Percentiles rank a stretch among this genome's conserved stretches.
Conservation (phyloP, 2,329 filamentous ascomycete species). For the Samsoniella hepiali region DNA sequence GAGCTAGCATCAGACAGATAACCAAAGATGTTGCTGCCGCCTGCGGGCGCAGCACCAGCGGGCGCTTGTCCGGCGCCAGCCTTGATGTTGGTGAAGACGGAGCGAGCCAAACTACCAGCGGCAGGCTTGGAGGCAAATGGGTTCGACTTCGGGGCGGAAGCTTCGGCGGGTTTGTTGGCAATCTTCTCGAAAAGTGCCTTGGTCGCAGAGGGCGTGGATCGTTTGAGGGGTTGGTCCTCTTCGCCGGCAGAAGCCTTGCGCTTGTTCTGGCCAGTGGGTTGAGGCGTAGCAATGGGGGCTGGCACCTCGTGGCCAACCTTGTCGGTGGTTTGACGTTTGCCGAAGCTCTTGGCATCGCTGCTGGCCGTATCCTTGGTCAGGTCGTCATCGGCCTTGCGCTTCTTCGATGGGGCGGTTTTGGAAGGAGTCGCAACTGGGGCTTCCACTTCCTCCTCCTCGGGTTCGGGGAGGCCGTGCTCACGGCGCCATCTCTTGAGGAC, state of each 20-base stretch:
- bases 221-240: conserved; percentile 48
- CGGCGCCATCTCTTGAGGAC: conserved; percentile 57
- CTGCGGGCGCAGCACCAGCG: conserved; percentile 22
- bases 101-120: conserved; percentile 39
- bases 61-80: conserved; percentile 25
- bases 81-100: conserved; percentile 43
- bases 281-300: conserved; percentile 26
- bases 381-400: conserved; percentile 58
- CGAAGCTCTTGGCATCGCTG: conserved; percentile 36
- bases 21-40: conserved; percentile 53
- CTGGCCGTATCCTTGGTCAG: conserved; percentile 37
- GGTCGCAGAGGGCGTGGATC: conserved; percentile 50
- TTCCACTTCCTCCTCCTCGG: conserved; percentile 43
- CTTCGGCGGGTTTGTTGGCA: conserved; percentile 44
- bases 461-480: conserved; percentile 52
- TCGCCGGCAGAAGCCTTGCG: conserved; percentile 49
- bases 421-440: conserved; percentile 31
- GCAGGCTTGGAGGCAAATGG: conserved; percentile 35
- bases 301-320: conserved; percentile 38
- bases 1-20: conserved; percentile 57
- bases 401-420: conserved; percentile 40
- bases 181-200: conserved; percentile 57
- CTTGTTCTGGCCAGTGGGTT: conserved; percentile 46
- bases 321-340: conserved; percentile 49
- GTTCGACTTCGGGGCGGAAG: conserved; percentile 31